These are phyloP conservation scores for Trichophyton mentagrophytes DNA, from an alignment of 2,329 filamentous ascomycete species.

Conservation along the genomic window DNA sequence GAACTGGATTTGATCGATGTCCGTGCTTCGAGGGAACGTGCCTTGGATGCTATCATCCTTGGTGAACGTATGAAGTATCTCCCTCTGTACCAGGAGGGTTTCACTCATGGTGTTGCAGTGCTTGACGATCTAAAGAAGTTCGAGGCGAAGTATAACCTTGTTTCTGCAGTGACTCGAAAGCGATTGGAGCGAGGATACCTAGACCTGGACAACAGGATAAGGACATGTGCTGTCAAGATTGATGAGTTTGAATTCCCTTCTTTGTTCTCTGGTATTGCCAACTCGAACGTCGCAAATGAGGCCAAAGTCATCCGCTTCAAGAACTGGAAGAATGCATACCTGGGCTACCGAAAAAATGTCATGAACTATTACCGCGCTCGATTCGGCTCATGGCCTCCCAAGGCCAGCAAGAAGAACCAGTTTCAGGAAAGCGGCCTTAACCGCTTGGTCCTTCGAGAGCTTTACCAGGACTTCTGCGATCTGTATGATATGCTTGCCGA, in stretches of 20 bases:
- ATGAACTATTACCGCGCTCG: slow-evolving; percentile 55
- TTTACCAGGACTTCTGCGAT: slow-evolving; percentile 76
- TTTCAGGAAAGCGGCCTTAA: slow-evolving; percentile 81
- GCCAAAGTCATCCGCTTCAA: slow-evolving; percentile 71
- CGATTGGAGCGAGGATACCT: slow-evolving; percentile 71
- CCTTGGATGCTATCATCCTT: slow-evolving; percentile 74
- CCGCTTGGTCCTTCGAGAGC: slow-evolving; percentile 61
- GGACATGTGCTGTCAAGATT: slow-evolving; percentile 58
- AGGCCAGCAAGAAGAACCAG: slow-evolving; percentile 81
- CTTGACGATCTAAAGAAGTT: slow-evolving; percentile 58
- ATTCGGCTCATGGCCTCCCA: slow-evolving; percentile 76
- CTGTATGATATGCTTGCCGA: slow-evolving; percentile 85
- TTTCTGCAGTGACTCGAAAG: slow-evolving; percentile 59
- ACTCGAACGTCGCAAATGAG: slow-evolving; percentile 64
- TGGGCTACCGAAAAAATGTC: slow-evolving; percentile 60
- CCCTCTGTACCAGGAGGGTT: slow-evolving; percentile 78
- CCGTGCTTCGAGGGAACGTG: slow-evolving; percentile 71
- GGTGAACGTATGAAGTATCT: slow-evolving; percentile 75
- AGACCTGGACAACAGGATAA: slow-evolving; percentile 61
- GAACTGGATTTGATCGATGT: slow-evolving; percentile 69
- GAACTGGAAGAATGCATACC: slow-evolving; percentile 64
- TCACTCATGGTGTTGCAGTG: slow-evolving; percentile 81
- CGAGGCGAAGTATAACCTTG: slow-evolving; percentile 54
- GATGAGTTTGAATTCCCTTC: slow-evolving; percentile 84
- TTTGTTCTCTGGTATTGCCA: slow-evolving; percentile 76